These are phyloP conservation scores for Panaeolus papilionaceus DNA, from an alignment of 768 basidiomycete genomes.

Conservation along the genomic window DNA sequence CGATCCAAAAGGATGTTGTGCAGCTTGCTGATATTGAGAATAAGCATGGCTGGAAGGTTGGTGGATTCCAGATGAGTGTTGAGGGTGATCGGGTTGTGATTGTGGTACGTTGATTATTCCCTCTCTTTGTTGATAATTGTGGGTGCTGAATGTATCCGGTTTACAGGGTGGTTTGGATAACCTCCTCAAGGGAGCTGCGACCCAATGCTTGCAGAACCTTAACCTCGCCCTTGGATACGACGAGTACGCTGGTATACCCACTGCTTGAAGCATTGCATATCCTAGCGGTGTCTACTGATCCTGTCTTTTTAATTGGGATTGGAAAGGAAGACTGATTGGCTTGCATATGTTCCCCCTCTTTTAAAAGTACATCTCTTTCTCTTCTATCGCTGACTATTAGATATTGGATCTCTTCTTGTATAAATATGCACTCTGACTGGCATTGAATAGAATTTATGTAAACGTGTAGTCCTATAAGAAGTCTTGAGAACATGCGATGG, in stretches of 20 bases:
- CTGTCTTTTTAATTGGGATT: not conserved
- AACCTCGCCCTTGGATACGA: conserved; percentile 90
- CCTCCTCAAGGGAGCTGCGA: conserved; percentile 96
- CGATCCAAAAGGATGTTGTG: conserved; percentile 72
- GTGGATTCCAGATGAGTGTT: conserved; percentile 93
- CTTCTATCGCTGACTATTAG: conserved; percentile 8
- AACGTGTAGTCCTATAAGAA: no score
- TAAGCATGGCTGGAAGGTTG: conserved; percentile 89
- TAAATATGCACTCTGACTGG: not conserved
- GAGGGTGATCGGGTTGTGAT: conserved; percentile 90
- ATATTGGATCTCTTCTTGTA: not conserved
- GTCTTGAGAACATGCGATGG: no score
- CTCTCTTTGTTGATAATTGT: not conserved
- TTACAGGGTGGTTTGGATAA: conserved; percentile 92
- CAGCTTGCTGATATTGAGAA: conserved; percentile 76
- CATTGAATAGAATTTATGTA: not conserved
- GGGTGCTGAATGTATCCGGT: conserved; percentile 12
- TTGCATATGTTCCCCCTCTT: not conserved
- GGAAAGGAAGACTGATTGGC: conserved; percentile 12
- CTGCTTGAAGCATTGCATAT: conserved; percentile 25
- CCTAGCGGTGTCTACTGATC: not conserved
- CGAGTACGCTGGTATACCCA: conserved; percentile 81
- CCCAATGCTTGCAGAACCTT: conserved; percentile 97
- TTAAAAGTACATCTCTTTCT: conserved; percentile 9
- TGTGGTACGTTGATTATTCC: conserved; percentile 63